Base-by-base conservation (phyloP, 805 yeast species). In the Pichia kluyveri region DNA sequence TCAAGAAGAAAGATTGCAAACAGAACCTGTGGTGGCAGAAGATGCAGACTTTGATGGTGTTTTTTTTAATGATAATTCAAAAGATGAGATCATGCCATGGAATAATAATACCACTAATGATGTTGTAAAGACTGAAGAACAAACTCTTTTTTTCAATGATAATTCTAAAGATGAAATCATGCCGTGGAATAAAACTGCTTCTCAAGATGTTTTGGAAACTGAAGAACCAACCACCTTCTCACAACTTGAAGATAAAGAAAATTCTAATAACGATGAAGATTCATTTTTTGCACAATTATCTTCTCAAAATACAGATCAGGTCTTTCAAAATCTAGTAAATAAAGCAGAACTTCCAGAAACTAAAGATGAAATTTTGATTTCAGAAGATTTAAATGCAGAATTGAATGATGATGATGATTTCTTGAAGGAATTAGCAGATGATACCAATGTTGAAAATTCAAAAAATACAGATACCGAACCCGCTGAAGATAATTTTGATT, bases 401-500 rank as follows among this genome's bases (percentile, higher is more conserved):
- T 18, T 38, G 26, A 38, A 17, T 38, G 40, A 38, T 38, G 40
- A 38, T 38, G 40, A 38, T 3, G 40, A 38, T 17, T 38, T 38
- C 8, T 18, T 38, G 14, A 38, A 38, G 14, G 11, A 19, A 38
- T 18, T 38, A 14, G 38, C 17, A 10, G 27, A 27, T 31, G 23
- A 38, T 26, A 18, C 12, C 32, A 19, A 31, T 7, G 31, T 4
- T 17, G 23, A n/a, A 9, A 9, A 17, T 19, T 2, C 14, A 6
- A 5, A 37, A 2, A 9, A 28, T 12, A 43, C 43, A n/a, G 41
- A 45, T 19, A 28, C 18, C 9, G 41, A 19, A 14, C 37, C 30
- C 2, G 23, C 38, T 17, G 14, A 6, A 11, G 42, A 44, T 14
- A 30, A 43, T 26, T 42, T 71, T 40, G 65, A 67, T 9, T 69